These are phyloP conservation scores for Dictyostelium firmibasis DNA, from an alignment of 78 protist genomes.

Conservation along the genomic window DNA sequence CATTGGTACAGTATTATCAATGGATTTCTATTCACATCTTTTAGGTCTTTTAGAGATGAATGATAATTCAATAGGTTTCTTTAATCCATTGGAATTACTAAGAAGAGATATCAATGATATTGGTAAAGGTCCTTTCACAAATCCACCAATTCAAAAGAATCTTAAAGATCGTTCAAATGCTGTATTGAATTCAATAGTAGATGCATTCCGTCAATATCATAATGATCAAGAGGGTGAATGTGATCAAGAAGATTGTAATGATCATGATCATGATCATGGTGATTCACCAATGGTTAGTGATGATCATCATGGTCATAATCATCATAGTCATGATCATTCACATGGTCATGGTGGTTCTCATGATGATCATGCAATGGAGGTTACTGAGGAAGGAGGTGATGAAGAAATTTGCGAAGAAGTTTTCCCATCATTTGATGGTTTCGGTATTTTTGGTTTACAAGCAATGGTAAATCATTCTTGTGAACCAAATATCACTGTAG, in stretches of 20 bases:
- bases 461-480: conserved; percentile 77
- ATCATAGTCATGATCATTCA: neutral
- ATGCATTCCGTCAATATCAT: conserved; percentile 41
- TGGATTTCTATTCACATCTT: conserved; percentile 60
- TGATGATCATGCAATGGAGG: neutral
- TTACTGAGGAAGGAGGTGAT: neutral
- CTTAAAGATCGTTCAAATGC: neutral
- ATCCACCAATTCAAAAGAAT: neutral
- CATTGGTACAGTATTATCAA: conserved; percentile 7
- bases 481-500: conserved; percentile 58
- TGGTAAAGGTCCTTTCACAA: conserved; percentile 7
- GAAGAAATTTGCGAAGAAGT: conserved; percentile 12
- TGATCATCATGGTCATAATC: neutral
- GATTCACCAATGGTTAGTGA: neutral
- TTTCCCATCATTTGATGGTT: conserved; percentile 72
- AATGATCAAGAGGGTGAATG: conserved; percentile 52
- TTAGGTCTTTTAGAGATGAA: conserved; percentile 70
- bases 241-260: conserved; percentile 40
- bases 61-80: conserved; percentile 62
- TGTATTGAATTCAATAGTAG: conserved; percentile 19
- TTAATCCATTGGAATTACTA: conserved; percentile 32
- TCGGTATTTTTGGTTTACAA: conserved; percentile 64
- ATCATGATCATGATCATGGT: conserved; percentile 38
- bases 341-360: neutral
- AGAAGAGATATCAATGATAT: neutral